A percentile compares a stretch with the other conserved stretches of the same genome.
Conservation (phyloP, 306 rosid genomes). For the Fagus sylvatica region DNA sequence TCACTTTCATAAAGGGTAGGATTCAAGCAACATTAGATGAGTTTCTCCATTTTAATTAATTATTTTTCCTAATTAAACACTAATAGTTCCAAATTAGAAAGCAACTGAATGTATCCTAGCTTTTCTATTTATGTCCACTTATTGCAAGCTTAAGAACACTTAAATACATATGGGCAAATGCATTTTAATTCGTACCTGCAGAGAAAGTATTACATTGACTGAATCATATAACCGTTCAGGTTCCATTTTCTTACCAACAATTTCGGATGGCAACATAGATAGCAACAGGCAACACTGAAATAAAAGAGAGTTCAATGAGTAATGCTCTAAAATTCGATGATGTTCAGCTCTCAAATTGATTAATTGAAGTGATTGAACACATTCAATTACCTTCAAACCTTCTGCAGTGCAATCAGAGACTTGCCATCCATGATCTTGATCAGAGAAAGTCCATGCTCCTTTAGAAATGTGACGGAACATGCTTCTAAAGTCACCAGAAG, state of each 20-base stretch:
- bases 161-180: background rate
- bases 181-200: slow-evolving; percentile 43
- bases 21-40: no score
- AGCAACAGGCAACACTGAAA: slow-evolving; percentile 63
- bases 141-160: no score
- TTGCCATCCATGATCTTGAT: slow-evolving; percentile 46
- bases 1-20: no score
- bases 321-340: background rate
- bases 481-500: slow-evolving; percentile 18
- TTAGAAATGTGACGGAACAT: slow-evolving; percentile 41
- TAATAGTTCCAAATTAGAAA: no score
- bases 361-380: background rate
- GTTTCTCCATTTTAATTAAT: no score
- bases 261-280: slow-evolving; percentile 53
- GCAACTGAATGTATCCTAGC: no score
- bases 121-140: no score
- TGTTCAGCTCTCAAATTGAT: background rate
- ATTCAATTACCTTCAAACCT: slow-evolving; percentile 24
- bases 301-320: background rate
- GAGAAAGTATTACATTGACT: slow-evolving; percentile 62
- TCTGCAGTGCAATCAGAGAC: slow-evolving; percentile 47
- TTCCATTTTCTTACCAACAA: slow-evolving; percentile 72
- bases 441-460: slow-evolving; percentile 47
- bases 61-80: no score
- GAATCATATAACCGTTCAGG: slow-evolving; percentile 56